Base-by-base conservation (phyloP, 225 moss, liverwort and hornwort species). In the Lunularia cruciata region DNA sequence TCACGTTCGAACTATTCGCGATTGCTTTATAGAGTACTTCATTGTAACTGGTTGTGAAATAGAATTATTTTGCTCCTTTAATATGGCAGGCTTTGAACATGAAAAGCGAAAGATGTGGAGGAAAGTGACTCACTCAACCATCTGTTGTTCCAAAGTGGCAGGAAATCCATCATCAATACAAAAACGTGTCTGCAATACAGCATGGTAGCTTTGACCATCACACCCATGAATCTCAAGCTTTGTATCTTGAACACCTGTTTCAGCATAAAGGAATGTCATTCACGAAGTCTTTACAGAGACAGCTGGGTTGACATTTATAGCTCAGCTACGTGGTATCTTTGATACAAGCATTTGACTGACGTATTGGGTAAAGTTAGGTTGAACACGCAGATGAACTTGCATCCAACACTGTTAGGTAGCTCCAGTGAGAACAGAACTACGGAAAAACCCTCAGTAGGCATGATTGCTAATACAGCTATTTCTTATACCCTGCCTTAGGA, bases 211-310 rank as follows among this genome's bases (percentile, higher is more conserved):
- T 84, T 91, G 93, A 76, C 98, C 98, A 78, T 98, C 91, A 87
- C 98, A 98, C 69, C 98, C 98, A 85, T 98, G 98, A 85, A 98
- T 98, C 73, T 98, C 98, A 86, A 98, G 92, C 76, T 98, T 98
- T 72, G 93, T 93, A 67, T 98, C 98, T 91, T 98, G 98, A 71
- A 98, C 89, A 84, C 98, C 93, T 98, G 75, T 54, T 64, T 36
- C 65, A 69, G 10, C 53, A 5, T 20, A 54, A 35, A 51, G 14
- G 49, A 31, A 35, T 59, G 57, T 23, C 20, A 57, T 42, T 15
- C 46, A 51, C 23, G 23, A 60, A 34, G 3, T 15, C 3, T 35
- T 28, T 14, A 28, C 31, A 6, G 19, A n/a, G 8, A 1, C 33
- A 13, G 57, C 1, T 34, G 30, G 20, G 5, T 32, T 57, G 1